Percentiles rank a stretch among this genome's conserved stretches.
Evolutionary conservation across 192 early-diverging fungal species (phyloP).

Genomic region (Gonapodya prolifera): DNA sequence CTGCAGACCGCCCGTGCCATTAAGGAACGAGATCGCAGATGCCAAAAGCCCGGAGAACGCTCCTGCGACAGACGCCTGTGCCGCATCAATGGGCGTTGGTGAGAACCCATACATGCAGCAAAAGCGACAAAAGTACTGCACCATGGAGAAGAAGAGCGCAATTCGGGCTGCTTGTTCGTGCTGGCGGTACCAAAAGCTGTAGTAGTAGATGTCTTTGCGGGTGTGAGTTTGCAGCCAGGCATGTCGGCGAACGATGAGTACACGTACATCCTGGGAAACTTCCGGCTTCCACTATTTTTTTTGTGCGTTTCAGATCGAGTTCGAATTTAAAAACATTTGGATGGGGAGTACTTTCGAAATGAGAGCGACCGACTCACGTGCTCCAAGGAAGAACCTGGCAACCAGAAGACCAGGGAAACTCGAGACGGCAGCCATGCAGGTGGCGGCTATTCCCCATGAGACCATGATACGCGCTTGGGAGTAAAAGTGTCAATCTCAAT

Average conservation of each 20-base stretch:
- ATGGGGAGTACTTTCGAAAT: background rate
- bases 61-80: background rate
- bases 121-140: constrained; percentile 11
- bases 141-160: constrained; percentile 30
- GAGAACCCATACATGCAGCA: constrained; percentile 14
- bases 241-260: constrained; percentile 17
- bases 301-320: no score
- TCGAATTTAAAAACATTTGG: background rate
- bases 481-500: no score
- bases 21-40: constrained; percentile 4
- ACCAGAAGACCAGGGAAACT: constrained; percentile 13
- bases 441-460: constrained; percentile 11
- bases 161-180: constrained; percentile 27
- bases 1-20: constrained; percentile 9
- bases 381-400: constrained; percentile 14
- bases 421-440: constrained; percentile 8
- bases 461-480: constrained; percentile 12
- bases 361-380: constrained; percentile 15
- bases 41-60: constrained; percentile 1
- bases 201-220: constrained; percentile 9
- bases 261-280: constrained; percentile 5
- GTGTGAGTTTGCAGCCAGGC: constrained; percentile 1
- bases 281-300: background rate
- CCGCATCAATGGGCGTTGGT: background rate
- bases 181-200: constrained; percentile 36